Conservation (phyloP, 768 basidiomycete species). For the Lactarius indigo region DNA sequence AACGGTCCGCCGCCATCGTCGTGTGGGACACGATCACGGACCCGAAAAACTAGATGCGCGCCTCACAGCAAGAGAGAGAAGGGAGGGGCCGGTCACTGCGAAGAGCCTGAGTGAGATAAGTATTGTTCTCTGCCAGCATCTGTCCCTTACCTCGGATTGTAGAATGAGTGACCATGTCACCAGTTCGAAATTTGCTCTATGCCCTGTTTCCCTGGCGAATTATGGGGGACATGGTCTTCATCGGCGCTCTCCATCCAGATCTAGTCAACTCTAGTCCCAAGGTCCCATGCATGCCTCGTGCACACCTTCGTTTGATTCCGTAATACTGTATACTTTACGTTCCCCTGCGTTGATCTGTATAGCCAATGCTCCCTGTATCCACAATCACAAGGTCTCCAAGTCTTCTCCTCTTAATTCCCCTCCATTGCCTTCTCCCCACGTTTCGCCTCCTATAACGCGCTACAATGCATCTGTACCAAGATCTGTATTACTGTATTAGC, state of each 20-base stretch:
- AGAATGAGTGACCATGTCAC: not conserved
- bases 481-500: no score
- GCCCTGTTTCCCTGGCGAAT: not conserved
- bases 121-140: not conserved
- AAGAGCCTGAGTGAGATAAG: not conserved
- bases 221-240: not conserved
- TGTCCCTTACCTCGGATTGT: not conserved
- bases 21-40: slow-evolving; percentile 19
- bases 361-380: no score
- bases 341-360: not conserved
- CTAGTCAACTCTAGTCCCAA: not conserved
- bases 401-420: no score
- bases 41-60: slow-evolving; percentile 14
- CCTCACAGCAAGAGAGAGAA: not conserved
- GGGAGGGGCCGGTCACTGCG: not conserved
- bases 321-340: not conserved
- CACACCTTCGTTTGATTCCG: not conserved
- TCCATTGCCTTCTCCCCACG: no score
- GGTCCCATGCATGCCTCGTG: no score
- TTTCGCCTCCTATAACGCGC: no score
- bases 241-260: not conserved
- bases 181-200: not conserved
- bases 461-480: no score
- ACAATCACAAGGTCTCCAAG: no score
- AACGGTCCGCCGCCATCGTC: slow-evolving; percentile 14